Conservation (phyloP, 306 rosid genomes). For the Leucaena leucocephala region DNA sequence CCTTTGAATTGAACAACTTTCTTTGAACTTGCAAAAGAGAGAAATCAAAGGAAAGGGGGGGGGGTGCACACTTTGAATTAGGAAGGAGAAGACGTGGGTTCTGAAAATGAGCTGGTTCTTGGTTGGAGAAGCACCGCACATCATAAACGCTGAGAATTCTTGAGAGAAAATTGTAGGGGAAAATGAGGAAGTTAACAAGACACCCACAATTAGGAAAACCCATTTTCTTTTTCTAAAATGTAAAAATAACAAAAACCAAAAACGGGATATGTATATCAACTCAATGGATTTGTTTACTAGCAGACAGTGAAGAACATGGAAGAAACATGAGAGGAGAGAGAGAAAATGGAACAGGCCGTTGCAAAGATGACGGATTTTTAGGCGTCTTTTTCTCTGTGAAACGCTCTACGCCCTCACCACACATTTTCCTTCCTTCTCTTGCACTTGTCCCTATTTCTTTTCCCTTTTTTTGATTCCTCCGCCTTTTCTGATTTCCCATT, state of each 20-base stretch:
- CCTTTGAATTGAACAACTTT: slow-evolving; percentile 15
- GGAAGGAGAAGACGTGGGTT: slow-evolving; percentile 48
- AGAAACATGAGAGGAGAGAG: slow-evolving; percentile 26
- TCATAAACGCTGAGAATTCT: slow-evolving; percentile 45
- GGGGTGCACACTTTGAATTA: slow-evolving; percentile 24
- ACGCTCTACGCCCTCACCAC: not conserved
- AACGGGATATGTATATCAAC: not conserved
- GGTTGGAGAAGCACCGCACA: slow-evolving; percentile 32
- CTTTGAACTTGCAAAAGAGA: slow-evolving; percentile 21
- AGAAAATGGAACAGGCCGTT: slow-evolving; percentile 52
- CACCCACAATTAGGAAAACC: slow-evolving; percentile 56
- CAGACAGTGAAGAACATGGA: slow-evolving; percentile 26
- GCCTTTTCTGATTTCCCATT: not conserved
- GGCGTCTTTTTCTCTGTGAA: not conserved
- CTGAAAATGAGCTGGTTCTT: slow-evolving; percentile 52
- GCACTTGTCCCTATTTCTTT: not conserved
- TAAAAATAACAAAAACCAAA: slow-evolving; percentile 37
- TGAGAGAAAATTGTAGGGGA: slow-evolving; percentile 67
- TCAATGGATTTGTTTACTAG: slow-evolving; percentile 32
- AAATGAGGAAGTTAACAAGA: slow-evolving; percentile 38
- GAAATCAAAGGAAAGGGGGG: not conserved
- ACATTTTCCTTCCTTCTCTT: not conserved
- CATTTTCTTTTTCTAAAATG: slow-evolving; percentile 31
- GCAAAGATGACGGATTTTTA: slow-evolving; percentile 43
- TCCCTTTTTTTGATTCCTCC: not conserved